Percentiles rank a stretch among this genome's conserved stretches.
Evolutionary conservation across 177 flowering plant genomes (phyloP).

Genomic region (Vitis hybrid): DNA sequence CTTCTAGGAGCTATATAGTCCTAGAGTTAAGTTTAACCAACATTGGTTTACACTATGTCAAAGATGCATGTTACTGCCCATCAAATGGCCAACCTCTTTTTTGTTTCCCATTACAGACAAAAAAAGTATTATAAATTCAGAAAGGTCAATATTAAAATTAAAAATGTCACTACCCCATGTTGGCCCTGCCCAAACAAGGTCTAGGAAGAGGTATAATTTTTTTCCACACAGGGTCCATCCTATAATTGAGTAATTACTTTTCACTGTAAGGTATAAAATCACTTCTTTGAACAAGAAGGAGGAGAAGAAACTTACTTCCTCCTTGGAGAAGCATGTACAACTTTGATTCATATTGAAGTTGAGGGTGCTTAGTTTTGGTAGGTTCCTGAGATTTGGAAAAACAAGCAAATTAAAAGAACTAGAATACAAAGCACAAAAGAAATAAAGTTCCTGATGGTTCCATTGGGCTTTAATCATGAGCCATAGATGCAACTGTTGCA

Average conservation of each 20-base stretch:
- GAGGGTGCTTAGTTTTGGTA: constrained; percentile 67
- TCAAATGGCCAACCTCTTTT: no score
- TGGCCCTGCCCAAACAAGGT: no score
- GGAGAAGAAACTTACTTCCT: constrained; percentile 51
- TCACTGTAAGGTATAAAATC: not conserved
- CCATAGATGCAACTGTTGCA: not conserved
- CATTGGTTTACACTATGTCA: no score
- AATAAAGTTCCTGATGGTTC: not conserved
- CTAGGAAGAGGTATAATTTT: no score
- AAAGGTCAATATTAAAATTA: no score
- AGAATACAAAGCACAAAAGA: constrained; percentile 2
- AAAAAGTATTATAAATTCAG: no score
- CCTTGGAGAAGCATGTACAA: constrained; percentile 72
- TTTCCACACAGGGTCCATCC: not conserved
- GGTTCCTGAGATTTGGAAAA: constrained; percentile 44
- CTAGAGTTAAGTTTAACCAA: no score
- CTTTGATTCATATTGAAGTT: constrained; percentile 74
- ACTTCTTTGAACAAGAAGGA: not conserved
- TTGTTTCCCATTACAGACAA: no score
- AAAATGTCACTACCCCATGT: no score
- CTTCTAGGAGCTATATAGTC: no score
- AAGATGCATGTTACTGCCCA: no score
- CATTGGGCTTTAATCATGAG: no score
- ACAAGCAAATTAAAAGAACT: not conserved
- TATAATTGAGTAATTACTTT: not conserved